Evolutionary conservation across 164 flowering plant species (phyloP).

Genomic region (Litsea cubeba): DNA sequence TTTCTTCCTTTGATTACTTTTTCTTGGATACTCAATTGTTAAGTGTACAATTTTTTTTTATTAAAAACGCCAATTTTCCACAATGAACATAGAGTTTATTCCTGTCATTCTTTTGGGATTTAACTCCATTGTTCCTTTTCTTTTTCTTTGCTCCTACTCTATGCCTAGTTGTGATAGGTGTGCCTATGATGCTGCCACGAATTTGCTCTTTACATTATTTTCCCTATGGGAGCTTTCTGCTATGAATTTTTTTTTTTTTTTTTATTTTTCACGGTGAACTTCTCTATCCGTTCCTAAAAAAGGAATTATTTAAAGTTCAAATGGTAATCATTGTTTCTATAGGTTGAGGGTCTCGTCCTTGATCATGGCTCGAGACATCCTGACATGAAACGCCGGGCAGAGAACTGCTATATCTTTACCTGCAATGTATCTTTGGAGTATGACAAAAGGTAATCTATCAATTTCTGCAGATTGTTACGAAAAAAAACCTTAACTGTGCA

Average conservation of each 20-base stretch:
- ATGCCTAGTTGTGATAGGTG: no score
- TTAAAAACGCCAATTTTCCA: not conserved
- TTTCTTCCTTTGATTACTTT: not conserved
- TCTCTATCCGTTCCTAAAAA: not conserved
- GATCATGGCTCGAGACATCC: constrained; percentile 99
- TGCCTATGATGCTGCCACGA: not conserved
- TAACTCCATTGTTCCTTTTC: no score
- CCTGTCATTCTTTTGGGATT: not conserved
- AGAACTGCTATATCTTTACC: constrained; percentile 88
- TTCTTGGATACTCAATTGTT: not conserved
- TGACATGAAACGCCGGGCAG: constrained; percentile 96
- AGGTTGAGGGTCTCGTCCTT: constrained; percentile 99
- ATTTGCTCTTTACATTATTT: not conserved
- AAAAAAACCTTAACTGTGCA: not conserved
- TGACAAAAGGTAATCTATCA: constrained; percentile 73
- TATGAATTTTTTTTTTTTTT: not conserved
- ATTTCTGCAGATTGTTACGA: not conserved
- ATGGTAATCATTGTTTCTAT: constrained; percentile 8
- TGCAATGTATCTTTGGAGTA: constrained; percentile 94
- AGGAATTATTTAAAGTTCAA: not conserved
- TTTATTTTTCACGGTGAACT: not conserved
- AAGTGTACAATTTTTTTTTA: not conserved
- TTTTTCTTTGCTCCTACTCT: no score
- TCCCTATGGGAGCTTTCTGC: not conserved
- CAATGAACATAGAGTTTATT: not conserved